These are phyloP conservation scores for Pachysolen tannophilus DNA, from an alignment of 805 yeast species.

Conservation along the genomic window DNA sequence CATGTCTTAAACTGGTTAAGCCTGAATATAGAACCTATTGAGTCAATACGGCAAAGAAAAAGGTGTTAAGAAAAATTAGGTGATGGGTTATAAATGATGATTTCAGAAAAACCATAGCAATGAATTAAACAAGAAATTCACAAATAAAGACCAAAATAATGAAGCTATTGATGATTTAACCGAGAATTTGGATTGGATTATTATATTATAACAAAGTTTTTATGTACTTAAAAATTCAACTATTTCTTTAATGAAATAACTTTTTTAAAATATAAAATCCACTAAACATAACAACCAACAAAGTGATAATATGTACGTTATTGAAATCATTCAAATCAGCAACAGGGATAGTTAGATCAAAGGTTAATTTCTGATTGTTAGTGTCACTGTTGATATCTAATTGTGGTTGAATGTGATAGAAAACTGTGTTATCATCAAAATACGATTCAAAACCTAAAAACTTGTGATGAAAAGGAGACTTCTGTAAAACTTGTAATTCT, in stretches of 20 bases:
- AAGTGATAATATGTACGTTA: background rate
- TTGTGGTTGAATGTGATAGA: conserved; percentile 4
- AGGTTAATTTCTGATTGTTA: background rate
- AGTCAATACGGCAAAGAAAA: too few relatives aligned
- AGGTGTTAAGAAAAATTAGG: too few relatives aligned
- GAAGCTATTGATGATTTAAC: too few relatives aligned
- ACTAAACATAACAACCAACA: background rate
- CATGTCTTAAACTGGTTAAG: too few relatives aligned
- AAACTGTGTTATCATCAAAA: conserved; percentile 7
- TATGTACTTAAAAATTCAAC: too few relatives aligned
- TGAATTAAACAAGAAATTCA: too few relatives aligned
- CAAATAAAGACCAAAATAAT: too few relatives aligned
- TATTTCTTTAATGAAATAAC: background rate
- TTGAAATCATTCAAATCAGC: background rate
- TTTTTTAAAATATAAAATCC: background rate
- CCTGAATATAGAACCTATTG: too few relatives aligned
- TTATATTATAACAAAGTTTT: too few relatives aligned
- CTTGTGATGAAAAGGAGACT: conserved; percentile 6
- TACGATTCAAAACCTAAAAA: conserved; percentile 6
- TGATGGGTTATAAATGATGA: too few relatives aligned
- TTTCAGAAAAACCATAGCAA: too few relatives aligned
- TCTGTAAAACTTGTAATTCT: conserved; percentile 1
- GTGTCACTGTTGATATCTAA: background rate
- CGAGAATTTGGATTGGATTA: too few relatives aligned
- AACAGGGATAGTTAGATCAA: background rate